A percentile compares a stretch with the other conserved stretches of the same genome.
phyloP scores from a whole-genome alignment of 176 grass and related monocot species.

The Tillandsia fasciculata region DNA sequence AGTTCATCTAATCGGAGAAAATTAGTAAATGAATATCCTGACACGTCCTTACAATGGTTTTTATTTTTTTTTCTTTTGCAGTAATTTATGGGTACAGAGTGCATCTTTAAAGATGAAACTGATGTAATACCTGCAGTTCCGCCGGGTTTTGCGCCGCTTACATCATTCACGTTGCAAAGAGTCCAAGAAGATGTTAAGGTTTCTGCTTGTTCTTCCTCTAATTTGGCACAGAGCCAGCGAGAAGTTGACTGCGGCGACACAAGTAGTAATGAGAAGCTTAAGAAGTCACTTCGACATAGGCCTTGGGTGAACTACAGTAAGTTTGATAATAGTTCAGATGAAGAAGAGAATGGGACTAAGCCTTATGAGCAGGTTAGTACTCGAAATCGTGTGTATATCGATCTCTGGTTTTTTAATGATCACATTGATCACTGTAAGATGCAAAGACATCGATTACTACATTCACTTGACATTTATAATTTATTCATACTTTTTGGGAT shows the following conservation, averaged over 20 bases:
- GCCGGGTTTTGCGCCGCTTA: neutral
- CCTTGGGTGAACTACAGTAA: constrained; percentile 62
- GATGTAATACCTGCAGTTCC: too few species aligned
- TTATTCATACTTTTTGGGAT: too few species aligned
- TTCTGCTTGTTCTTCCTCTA: constrained; percentile 12
- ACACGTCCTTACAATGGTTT: neutral
- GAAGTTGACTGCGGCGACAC: constrained; percentile 27
- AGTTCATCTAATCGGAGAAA: neutral
- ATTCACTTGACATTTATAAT: too few species aligned
- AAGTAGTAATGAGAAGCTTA: constrained; percentile 26
- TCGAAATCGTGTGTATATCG: neutral
- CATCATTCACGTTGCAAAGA: constrained; percentile 28
- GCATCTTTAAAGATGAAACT: constrained; percentile 6
- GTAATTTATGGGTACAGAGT: constrained; percentile 16
- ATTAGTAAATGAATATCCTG: neutral
- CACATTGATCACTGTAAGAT: neutral
- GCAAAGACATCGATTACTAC: neutral
- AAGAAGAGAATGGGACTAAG: constrained; percentile 17
- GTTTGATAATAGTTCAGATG: constrained; percentile 36
- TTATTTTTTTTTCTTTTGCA: neutral
- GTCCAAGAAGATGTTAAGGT: constrained; percentile 26
- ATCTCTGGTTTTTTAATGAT: neutral
- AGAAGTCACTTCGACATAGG: constrained; percentile 57
- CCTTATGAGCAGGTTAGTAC: neutral
- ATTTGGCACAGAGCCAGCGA: constrained; percentile 19